These are phyloP conservation scores for Ammopiptanthus mongolicus DNA, from an alignment of 306 rosid species.

Conservation along the genomic window DNA sequence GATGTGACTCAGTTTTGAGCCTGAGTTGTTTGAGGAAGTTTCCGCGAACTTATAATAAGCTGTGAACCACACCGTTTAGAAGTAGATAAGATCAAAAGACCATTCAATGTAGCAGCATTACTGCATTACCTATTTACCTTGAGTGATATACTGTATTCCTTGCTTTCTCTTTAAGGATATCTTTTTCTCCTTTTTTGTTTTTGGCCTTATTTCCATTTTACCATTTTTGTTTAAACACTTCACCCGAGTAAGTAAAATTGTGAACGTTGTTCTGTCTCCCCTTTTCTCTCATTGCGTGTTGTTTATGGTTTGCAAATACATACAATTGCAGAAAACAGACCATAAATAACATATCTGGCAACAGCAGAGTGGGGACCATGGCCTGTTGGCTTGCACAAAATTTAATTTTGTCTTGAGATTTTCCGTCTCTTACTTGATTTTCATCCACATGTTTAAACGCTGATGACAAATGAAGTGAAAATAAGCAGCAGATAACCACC, in stretches of 20 bases:
- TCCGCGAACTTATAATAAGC: background rate
- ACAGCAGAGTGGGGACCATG: conserved; percentile 33
- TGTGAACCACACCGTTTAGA: background rate
- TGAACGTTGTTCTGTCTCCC: background rate
- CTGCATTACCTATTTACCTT: conserved; percentile 9
- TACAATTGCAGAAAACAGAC: conserved; percentile 23
- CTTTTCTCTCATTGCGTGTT: conserved; percentile 27
- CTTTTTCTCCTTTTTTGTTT: background rate
- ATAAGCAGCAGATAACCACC: conserved; percentile 9
- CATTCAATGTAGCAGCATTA: background rate
- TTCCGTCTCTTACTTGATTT: conserved; percentile 15
- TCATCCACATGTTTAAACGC: conserved; percentile 33
- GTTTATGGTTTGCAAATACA: conserved; percentile 11
- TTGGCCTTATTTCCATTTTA: conserved; percentile 5
- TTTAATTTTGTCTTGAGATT: conserved; percentile 19
- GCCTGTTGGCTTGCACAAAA: conserved; percentile 25
- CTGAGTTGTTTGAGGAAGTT: background rate
- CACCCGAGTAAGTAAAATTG: conserved; percentile 16
- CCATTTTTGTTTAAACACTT: conserved; percentile 30
- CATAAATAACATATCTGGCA: conserved; percentile 20
- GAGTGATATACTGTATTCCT: conserved; percentile 1
- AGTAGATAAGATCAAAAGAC: background rate
- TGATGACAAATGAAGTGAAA: conserved; percentile 13
- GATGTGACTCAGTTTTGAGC: background rate
- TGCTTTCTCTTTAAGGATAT: conserved; percentile 13